Conservation (phyloP, 768 basidiomycete genomes). For the Leucogyrophana mollusca region DNA sequence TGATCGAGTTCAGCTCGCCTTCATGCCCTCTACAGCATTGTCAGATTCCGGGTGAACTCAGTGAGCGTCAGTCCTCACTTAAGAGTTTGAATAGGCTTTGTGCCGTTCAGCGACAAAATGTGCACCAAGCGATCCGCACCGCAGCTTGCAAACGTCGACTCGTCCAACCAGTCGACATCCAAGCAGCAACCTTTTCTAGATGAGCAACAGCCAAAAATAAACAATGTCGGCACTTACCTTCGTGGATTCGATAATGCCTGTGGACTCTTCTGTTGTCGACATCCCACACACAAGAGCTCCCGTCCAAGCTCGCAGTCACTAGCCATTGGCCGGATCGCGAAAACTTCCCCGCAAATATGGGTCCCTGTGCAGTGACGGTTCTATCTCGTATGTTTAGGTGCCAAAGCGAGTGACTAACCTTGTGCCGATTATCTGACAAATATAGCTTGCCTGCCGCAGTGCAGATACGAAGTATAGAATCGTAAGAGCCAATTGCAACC, state of each 20-base stretch:
- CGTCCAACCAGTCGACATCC: slow-evolving; percentile 78
- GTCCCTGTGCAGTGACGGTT: slow-evolving; percentile 51
- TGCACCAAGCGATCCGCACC: slow-evolving; percentile 68
- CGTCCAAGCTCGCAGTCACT: slow-evolving; percentile 75
- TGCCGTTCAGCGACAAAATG: slow-evolving; percentile 54
- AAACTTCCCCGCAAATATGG: slow-evolving; percentile 78
- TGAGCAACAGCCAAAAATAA: background rate
- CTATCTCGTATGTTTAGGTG: background rate
- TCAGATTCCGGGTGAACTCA: slow-evolving; percentile 1
- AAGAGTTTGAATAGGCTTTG: slow-evolving; percentile 59
- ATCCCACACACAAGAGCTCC: slow-evolving; percentile 79
- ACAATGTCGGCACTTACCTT: slow-evolving; percentile 41
- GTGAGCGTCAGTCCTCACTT: slow-evolving; percentile 41
- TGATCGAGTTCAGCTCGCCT: slow-evolving; percentile 78
- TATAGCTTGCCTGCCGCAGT: slow-evolving; percentile 60
- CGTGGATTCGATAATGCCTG: slow-evolving; percentile 64
- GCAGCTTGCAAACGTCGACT: slow-evolving; percentile 68
- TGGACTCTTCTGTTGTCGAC: slow-evolving; percentile 58
- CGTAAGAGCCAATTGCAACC: slow-evolving; percentile 78
- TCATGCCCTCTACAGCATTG: slow-evolving; percentile 56
- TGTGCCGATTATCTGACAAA: slow-evolving; percentile 61
- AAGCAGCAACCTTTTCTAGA: slow-evolving; percentile 63
- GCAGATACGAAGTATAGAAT: slow-evolving; percentile 67
- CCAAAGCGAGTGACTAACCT: slow-evolving; percentile 41
- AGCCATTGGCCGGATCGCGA: slow-evolving; percentile 74